phyloP scores from a whole-genome alignment of 2,329 filamentous ascomycete genomes.

The Fusarium agapanthi region DNA sequence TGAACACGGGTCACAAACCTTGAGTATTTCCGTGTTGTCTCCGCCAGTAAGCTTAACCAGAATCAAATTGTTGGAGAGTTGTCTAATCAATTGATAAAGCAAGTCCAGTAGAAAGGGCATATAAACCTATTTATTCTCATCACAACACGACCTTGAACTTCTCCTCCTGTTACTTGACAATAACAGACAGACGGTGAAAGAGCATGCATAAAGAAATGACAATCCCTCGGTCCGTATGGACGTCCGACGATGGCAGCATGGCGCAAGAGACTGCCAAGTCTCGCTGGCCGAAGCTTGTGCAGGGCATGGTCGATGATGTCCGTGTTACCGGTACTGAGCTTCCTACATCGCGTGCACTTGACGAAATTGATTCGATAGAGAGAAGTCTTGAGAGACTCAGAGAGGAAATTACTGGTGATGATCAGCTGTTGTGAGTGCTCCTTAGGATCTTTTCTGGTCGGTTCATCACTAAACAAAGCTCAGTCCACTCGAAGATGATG shows the following conservation, averaged over 20 bases:
- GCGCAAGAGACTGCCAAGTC: not conserved
- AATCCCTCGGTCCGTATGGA: not conserved
- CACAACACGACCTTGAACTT: too few relatives aligned
- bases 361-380: not conserved
- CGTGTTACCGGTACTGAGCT: not conserved
- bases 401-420: not conserved
- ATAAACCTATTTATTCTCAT: not conserved
- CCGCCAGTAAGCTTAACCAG: not conserved
- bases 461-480: not conserved
- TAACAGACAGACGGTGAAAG: not conserved
- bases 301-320: slow-evolving; percentile 2
- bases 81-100: not conserved
- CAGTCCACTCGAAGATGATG: not conserved
- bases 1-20: not conserved
- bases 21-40: not conserved
- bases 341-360: not conserved
- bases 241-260: not conserved
- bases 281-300: slow-evolving; percentile 4
- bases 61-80: not conserved
- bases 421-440: not conserved
- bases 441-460: not conserved
- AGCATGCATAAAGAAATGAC: not conserved
- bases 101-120: not conserved
- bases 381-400: not conserved
- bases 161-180: not conserved